Evolutionary conservation across 306 rosid species (phyloP), one percentile per base, ranked within the genome.

Genomic region (Prosopis cineraria): DNA sequence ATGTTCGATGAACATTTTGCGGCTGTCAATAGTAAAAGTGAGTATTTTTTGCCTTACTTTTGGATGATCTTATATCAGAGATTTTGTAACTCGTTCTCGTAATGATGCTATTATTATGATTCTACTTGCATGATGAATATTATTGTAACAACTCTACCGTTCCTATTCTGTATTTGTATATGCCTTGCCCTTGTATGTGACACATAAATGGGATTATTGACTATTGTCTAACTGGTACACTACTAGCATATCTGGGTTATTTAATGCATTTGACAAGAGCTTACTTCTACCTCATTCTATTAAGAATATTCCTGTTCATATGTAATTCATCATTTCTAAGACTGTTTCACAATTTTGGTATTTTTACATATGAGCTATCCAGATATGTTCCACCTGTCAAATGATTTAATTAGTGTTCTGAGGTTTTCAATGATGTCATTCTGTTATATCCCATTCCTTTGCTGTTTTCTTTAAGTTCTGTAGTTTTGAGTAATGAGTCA

Each of bases 1-100:
- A 92, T 92, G 96, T 92, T 92, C 69, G 82, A 59, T 40, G 90
- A 74, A 59, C 78, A 89, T 6, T 78, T 85, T 50, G 62, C 83
- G 58, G 63, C 76, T 22, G 76, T 53, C 22, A 70, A 70, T 34
- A 75, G 76, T 78, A 64, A 75, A 83, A 56, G 97, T 90, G 75
- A 83, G 86, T 64, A 24, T 64, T 44, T 41, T 24, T 20, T 8
- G 4, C 1, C 27, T 37, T 8, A 5, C 75, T 83, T 64, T 41
- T 65, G 48, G 70, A 1, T 36, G 55, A 40, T 14, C 72, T 70
- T 67, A 14, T 34, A 65, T 34, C 37, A 31, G 69, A 71, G 73
- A 75, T 50, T 34, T 33, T 40, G 50, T 10, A 34, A 71, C 60
- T 60, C 25, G n/a, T n/a, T n/a, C 65, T 68, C 30, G 17, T 20